A percentile compares a stretch with the other conserved stretches of the same genome.
These are phyloP conservation scores for Salvia rosmarinus DNA, from an alignment of 257 asterid genomes.

Conservation along the genomic window DNA sequence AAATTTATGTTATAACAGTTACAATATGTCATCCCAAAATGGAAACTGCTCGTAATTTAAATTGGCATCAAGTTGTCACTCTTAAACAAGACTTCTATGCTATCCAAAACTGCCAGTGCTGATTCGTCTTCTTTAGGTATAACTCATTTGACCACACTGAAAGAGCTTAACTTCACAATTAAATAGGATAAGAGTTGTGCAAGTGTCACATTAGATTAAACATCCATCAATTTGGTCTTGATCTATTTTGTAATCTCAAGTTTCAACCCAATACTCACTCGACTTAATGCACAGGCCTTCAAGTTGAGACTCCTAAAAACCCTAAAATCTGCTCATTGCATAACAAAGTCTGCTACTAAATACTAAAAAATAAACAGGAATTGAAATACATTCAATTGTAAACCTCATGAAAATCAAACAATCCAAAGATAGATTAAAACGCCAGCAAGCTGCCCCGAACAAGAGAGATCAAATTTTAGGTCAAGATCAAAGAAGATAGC, in stretches of 20 bases:
- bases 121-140: not conserved
- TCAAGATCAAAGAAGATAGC: not conserved
- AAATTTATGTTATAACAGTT: slow-evolving; percentile 1
- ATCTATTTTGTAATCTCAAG: not conserved
- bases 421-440: not conserved
- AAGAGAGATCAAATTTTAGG: not conserved
- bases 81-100: not conserved
- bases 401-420: slow-evolving; percentile 26
- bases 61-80: slow-evolving; percentile 10
- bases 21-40: not conserved
- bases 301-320: not conserved
- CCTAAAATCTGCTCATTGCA: slow-evolving; percentile 9
- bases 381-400: not conserved
- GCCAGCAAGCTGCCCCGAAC: not conserved
- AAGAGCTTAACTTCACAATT: not conserved
- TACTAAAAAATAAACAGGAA: not conserved
- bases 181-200: not conserved
- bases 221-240: not conserved
- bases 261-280: not conserved
- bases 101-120: not conserved
- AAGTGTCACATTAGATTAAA: not conserved
- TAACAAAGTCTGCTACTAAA: not conserved
- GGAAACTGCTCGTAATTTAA: slow-evolving; percentile 16
- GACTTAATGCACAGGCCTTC: not conserved
- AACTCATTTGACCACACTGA: not conserved